Evolutionary conservation across 2,329 filamentous ascomycete genomes (phyloP).

Genomic region (Calonectria honghensis): DNA sequence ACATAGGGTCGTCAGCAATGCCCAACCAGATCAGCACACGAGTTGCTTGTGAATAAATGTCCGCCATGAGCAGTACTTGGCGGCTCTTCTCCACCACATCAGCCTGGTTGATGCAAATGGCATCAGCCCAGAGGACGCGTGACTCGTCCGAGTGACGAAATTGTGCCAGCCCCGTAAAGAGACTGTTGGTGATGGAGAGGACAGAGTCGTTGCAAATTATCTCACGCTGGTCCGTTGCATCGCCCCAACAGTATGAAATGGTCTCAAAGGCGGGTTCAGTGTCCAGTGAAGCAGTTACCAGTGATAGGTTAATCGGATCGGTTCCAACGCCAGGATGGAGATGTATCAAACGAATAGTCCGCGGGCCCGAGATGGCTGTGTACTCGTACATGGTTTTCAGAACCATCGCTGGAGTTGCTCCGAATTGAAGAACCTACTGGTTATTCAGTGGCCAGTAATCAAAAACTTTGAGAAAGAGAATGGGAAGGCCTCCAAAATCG

Average conservation of each 20-base stretch:
- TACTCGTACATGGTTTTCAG: not conserved
- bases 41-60: not conserved
- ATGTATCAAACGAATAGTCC: not conserved
- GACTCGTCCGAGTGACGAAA: not conserved
- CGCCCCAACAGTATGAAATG: not conserved
- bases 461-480: not conserved
- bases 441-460: not conserved
- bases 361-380: not conserved
- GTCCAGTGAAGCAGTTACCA: not conserved
- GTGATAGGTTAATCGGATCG: not conserved
- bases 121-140: not conserved
- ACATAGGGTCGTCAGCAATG: not conserved
- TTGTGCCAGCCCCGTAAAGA: not conserved
- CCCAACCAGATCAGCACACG: not conserved
- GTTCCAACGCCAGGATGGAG: not conserved
- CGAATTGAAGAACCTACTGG: not conserved
- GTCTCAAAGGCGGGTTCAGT: not conserved
- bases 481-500: not conserved
- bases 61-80: not conserved
- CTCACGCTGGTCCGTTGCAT: not conserved
- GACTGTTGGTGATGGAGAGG: not conserved
- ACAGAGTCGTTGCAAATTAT: not conserved
- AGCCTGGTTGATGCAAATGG: constrained; percentile 3
- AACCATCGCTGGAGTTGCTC: not conserved
- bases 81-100: not conserved